Conservation (phyloP, 345 rosid genomes). For the Eucalyptus polyanthemos region DNA sequence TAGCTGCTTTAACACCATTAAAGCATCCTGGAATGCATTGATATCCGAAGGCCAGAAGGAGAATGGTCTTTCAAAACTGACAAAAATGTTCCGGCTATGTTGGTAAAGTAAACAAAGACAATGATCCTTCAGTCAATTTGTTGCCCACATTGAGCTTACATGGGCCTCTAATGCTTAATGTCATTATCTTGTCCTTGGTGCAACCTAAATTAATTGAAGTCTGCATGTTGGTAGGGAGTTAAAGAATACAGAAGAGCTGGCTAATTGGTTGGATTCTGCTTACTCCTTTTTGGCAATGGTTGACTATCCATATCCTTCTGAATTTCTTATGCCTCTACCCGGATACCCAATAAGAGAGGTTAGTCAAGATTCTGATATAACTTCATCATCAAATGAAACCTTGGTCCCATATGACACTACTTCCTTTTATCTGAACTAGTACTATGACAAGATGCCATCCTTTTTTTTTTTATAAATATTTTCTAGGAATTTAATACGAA, state of each 20-base stretch:
- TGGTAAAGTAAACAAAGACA: conserved; percentile 27
- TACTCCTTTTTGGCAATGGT: conserved; percentile 93
- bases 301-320: conserved; percentile 76
- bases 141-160: background rate
- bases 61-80: conserved; percentile 60
- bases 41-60: conserved; percentile 43
- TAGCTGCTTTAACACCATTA: conserved; percentile 75
- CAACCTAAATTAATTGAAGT: background rate
- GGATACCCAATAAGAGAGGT: conserved; percentile 96
- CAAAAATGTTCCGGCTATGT: conserved; percentile 60
- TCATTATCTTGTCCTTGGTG: background rate
- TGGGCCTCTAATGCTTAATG: background rate
- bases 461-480: background rate
- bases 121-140: background rate
- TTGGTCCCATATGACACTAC: background rate
- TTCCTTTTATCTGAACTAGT: background rate
- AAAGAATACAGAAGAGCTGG: conserved; percentile 44
- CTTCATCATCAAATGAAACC: background rate
- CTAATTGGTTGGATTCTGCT: conserved; percentile 76
- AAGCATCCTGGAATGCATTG: conserved; percentile 63
- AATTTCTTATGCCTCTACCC: conserved; percentile 93
- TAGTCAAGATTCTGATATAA: background rate
- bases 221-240: conserved; percentile 37
- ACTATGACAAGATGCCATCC: background rate
- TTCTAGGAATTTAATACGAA: background rate